phyloP scores from a whole-genome alignment of 164 flowering plant species.

The Tetrastigma voinierianum region DNA sequence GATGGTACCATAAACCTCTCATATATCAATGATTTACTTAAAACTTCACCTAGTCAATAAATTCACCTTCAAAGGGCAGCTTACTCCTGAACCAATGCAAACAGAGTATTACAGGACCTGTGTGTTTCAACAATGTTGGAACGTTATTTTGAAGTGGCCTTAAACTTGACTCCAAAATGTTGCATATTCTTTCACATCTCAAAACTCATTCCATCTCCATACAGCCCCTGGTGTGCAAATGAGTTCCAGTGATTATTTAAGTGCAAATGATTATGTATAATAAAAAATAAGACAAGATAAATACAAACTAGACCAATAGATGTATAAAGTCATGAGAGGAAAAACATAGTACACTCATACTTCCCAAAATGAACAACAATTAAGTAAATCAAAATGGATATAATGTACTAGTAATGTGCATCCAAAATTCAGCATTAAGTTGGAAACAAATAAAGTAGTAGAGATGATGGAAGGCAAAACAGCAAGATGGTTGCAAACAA shows the following conservation, averaged over 20 bases:
- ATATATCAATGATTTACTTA: too few species aligned
- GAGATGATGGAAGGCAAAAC: background rate
- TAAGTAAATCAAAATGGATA: background rate
- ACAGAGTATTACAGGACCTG: slow-evolving; percentile 13
- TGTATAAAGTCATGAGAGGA: too few species aligned
- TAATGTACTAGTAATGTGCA: background rate
- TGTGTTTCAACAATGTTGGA: slow-evolving; percentile 22
- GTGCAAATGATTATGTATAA: background rate
- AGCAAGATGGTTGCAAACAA: background rate
- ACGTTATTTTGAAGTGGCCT: slow-evolving; percentile 23
- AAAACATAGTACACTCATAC: background rate
- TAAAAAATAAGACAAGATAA: background rate
- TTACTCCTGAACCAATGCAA: background rate
- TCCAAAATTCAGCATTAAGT: background rate
- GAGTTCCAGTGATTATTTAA: too few species aligned
- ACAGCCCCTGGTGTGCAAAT: too few species aligned
- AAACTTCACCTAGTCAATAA: background rate
- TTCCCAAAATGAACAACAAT: background rate
- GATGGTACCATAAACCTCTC: too few species aligned
- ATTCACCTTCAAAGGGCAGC: background rate
- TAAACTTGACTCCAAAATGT: slow-evolving; percentile 12
- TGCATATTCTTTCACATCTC: slow-evolving; percentile 20
- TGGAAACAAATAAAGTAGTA: background rate
- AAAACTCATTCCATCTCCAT: slow-evolving; percentile 11
- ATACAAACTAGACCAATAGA: too few species aligned